Evolutionary conservation across 176 grass and related monocot species (phyloP).

Genomic region (Ensete glaucum): DNA sequence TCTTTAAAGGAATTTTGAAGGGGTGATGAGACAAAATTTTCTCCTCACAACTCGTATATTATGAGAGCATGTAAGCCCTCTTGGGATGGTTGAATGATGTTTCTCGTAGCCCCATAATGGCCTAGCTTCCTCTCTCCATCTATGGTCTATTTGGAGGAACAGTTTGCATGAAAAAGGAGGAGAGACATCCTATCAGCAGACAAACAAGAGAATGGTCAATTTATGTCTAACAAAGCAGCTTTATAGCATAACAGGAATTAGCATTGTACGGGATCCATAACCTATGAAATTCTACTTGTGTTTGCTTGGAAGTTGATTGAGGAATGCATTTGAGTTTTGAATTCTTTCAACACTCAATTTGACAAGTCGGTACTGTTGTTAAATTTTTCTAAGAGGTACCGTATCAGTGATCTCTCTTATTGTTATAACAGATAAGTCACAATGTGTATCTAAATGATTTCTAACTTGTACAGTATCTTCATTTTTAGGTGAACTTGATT

Average conservation of each 20-base stretch:
- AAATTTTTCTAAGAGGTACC: background rate
- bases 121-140: background rate
- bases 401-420: background rate
- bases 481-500: background rate
- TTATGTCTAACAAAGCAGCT: background rate
- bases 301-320: background rate
- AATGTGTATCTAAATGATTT: background rate
- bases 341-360: background rate
- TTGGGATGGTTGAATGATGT: background rate
- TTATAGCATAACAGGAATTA: background rate
- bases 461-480: background rate
- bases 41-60: background rate
- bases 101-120: background rate
- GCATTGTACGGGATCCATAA: background rate
- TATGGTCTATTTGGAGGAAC: background rate
- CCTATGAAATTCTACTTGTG: background rate
- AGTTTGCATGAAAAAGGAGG: background rate
- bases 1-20: background rate
- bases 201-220: background rate
- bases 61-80: background rate
- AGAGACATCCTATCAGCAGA: background rate
- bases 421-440: background rate
- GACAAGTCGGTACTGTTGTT: background rate
- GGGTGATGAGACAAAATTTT: background rate
- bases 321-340: background rate